phyloP scores from a whole-genome alignment of 2,329 filamentous ascomycete genomes.

The Aspergillus awamori region DNA sequence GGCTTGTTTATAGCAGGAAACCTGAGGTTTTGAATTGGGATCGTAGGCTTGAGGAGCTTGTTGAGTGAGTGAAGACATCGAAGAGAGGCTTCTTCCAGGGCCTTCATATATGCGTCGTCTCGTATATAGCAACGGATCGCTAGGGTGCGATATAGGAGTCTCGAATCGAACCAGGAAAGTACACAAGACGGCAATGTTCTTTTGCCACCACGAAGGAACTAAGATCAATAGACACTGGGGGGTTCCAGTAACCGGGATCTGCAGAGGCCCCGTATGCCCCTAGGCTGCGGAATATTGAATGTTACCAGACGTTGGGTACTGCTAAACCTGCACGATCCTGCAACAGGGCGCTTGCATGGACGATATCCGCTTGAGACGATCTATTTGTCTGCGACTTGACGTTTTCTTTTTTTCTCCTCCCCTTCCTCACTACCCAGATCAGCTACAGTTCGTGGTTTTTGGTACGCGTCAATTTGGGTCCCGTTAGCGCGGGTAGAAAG shows the following conservation, averaged over 20 bases:
- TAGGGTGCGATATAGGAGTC: constrained; percentile 3
- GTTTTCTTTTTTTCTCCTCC: constrained; percentile 4
- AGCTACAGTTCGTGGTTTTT: background rate
- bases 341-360: constrained; percentile 12
- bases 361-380: constrained; percentile 1
- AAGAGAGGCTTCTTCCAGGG: background rate
- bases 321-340: constrained; percentile 18
- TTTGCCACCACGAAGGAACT: constrained; percentile 20
- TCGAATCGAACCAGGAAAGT: background rate
- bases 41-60: background rate
- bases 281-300: background rate
- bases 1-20: background rate
- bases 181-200: background rate
- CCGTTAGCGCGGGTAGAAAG: constrained; percentile 2
- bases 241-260: constrained; percentile 11
- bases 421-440: background rate
- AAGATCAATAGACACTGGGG: constrained; percentile 14
- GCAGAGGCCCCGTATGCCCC: constrained; percentile 1
- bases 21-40: background rate
- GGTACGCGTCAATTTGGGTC: constrained; percentile 11
- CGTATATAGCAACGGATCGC: background rate
- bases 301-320: constrained; percentile 12
- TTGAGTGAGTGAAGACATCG: background rate
- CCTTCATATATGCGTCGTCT: constrained; percentile 5
- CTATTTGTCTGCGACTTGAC: constrained; percentile 5